A percentile compares a stretch with the other conserved stretches of the same genome.
Evolutionary conservation across 2,329 filamentous ascomycete genomes (phyloP).

Genomic region (Trichophyton mentagrophytes): DNA sequence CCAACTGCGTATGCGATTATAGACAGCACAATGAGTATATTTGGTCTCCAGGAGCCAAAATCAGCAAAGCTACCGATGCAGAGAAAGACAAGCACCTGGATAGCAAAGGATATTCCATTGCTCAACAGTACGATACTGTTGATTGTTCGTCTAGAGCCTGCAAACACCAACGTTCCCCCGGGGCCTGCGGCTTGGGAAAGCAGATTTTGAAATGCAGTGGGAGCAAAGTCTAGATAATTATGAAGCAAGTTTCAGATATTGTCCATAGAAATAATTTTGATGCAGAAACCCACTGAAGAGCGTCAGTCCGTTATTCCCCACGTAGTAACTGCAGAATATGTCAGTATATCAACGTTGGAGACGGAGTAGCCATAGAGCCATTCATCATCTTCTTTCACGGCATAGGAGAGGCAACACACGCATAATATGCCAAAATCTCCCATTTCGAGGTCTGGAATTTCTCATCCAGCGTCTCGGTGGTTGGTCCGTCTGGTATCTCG

Average conservation of each 20-base stretch:
- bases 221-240: slow-evolving; percentile 40
- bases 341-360: neutral
- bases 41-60: slow-evolving; percentile 52
- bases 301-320: slow-evolving; percentile 52
- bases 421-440: slow-evolving; percentile 48
- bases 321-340: slow-evolving; percentile 41
- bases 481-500: slow-evolving; percentile 18
- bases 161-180: slow-evolving; percentile 41
- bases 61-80: slow-evolving; percentile 41
- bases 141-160: slow-evolving; percentile 45
- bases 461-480: slow-evolving; percentile 41
- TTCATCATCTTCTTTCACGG: neutral
- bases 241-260: neutral
- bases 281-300: slow-evolving; percentile 39
- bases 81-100: slow-evolving; percentile 42
- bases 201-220: slow-evolving; percentile 53
- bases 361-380: slow-evolving; percentile 13
- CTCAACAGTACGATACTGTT: slow-evolving; percentile 36
- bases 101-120: slow-evolving; percentile 53
- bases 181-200: slow-evolving; percentile 48
- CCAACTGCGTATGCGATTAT: slow-evolving; percentile 50
- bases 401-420: slow-evolving; percentile 22
- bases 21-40: slow-evolving; percentile 50
- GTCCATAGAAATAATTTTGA: neutral
- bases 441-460: slow-evolving; percentile 39